These are phyloP conservation scores for Sarocladium kiliense DNA, from an alignment of 2,329 filamentous ascomycete species.

Conservation along the genomic window DNA sequence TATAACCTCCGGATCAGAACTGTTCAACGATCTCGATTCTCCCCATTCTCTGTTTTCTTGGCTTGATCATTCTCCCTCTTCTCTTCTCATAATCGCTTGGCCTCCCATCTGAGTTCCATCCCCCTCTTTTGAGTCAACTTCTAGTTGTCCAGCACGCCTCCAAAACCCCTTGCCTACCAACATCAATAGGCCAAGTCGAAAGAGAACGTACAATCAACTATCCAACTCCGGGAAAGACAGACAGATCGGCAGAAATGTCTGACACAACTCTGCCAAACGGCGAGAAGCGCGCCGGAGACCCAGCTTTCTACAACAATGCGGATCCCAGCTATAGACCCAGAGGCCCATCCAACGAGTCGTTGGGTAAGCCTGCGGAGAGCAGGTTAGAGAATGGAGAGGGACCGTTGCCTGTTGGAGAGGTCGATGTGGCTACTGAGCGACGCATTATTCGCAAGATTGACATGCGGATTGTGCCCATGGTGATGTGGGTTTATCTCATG, in stretches of 20 bases:
- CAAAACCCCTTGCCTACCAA: too few relatives aligned
- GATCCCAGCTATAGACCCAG: background rate
- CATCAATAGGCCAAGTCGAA: too few relatives aligned
- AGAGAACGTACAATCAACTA: background rate
- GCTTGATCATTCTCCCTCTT: background rate
- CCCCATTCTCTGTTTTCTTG: background rate
- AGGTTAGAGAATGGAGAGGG: background rate
- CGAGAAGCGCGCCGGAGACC: background rate
- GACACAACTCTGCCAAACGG: background rate
- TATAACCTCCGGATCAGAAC: background rate
- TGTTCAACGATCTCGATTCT: background rate
- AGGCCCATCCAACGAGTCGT: background rate
- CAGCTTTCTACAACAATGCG: background rate
- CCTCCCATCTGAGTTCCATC: background rate
- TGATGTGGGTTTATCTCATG: conserved; percentile 6
- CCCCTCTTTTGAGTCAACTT: background rate
- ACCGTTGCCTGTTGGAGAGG: background rate
- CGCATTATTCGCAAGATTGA: conserved; percentile 1
- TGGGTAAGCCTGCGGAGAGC: background rate
- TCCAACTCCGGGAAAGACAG: background rate
- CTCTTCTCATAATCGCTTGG: background rate
- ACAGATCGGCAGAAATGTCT: background rate
- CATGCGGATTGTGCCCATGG: conserved; percentile 1
- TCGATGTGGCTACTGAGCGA: background rate
- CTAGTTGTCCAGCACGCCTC: background rate